Conservation (phyloP, 2,329 filamentous ascomycete genomes). For the Neofusicoccum umdonicola region DNA sequence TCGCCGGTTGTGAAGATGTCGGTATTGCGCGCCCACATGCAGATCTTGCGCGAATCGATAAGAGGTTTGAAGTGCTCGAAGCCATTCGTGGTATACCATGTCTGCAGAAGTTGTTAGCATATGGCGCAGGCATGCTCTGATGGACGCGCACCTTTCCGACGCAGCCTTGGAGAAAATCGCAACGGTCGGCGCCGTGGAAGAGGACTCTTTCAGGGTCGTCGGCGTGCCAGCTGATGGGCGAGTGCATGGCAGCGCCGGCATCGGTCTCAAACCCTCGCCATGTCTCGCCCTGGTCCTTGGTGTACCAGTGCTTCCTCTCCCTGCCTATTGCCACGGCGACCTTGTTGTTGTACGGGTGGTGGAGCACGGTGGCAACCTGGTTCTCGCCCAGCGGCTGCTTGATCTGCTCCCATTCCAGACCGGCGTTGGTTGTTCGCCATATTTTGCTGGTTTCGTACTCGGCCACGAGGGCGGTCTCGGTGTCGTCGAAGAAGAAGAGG, state of each 20-base stretch:
- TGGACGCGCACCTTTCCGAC: constrained; percentile 60
- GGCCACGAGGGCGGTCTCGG: constrained; percentile 74
- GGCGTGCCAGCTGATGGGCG: constrained; percentile 76
- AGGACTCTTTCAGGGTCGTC: constrained; percentile 80
- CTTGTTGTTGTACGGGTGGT: constrained; percentile 75
- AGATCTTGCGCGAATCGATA: constrained; percentile 68
- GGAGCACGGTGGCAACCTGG: constrained; percentile 61
- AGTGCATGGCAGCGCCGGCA: constrained; percentile 52
- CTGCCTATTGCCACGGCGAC: constrained; percentile 78
- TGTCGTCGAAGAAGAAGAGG: constrained; percentile 88
- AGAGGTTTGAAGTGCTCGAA: constrained; percentile 70
- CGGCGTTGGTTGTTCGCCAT: constrained; percentile 78
- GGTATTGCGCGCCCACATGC: constrained; percentile 82
- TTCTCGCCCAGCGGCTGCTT: constrained; percentile 60
- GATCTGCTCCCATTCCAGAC: constrained; percentile 69
- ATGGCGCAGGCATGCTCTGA: constrained; percentile 44
- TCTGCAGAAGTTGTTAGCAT: constrained; percentile 28
- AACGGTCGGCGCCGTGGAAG: constrained; percentile 58
- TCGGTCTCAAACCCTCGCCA: constrained; percentile 73
- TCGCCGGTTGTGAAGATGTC: constrained; percentile 69
- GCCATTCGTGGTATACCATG: constrained; percentile 78
- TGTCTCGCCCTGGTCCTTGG: constrained; percentile 74
- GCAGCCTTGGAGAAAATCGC: constrained; percentile 36
- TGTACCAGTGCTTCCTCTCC: constrained; percentile 73
- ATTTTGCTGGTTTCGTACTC: constrained; percentile 64